Conservation (phyloP, 495 filamentous ascomycete species). For the Penicillium daleae region DNA sequence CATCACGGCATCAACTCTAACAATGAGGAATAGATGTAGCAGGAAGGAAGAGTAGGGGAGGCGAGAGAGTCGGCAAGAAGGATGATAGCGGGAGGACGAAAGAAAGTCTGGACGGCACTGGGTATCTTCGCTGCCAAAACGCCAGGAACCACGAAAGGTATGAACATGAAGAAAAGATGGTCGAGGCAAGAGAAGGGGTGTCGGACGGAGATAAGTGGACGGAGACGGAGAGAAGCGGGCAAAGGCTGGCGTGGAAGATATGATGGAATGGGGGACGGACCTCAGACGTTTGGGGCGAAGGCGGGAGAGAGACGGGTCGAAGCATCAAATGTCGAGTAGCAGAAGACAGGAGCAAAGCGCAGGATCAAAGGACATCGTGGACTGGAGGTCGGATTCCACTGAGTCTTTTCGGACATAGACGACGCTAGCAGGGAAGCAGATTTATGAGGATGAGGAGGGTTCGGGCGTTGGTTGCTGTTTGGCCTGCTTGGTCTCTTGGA, state of each 20-base stretch:
- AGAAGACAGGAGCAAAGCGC: neutral
- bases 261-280: neutral
- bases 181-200: neutral
- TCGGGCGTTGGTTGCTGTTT: neutral
- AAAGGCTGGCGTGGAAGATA: no score
- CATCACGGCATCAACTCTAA: slow-evolving; percentile 11
- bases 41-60: neutral
- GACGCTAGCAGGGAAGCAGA: no score
- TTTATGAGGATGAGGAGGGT: neutral
- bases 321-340: neutral
- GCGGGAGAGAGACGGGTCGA: neutral
- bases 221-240: neutral
- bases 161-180: slow-evolving; percentile 3
- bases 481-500: neutral
- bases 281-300: neutral
- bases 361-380: neutral
- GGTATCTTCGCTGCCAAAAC: slow-evolving; percentile 17
- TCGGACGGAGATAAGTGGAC: neutral
- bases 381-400: no score
- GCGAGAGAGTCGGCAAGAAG: neutral
- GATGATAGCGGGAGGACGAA: neutral
- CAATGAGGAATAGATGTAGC: neutral
- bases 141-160: slow-evolving; percentile 3
- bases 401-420: no score
- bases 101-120: neutral